Base-by-base conservation (phyloP, 202 grass and related monocot species). In the Carex sylvatica region DNA sequence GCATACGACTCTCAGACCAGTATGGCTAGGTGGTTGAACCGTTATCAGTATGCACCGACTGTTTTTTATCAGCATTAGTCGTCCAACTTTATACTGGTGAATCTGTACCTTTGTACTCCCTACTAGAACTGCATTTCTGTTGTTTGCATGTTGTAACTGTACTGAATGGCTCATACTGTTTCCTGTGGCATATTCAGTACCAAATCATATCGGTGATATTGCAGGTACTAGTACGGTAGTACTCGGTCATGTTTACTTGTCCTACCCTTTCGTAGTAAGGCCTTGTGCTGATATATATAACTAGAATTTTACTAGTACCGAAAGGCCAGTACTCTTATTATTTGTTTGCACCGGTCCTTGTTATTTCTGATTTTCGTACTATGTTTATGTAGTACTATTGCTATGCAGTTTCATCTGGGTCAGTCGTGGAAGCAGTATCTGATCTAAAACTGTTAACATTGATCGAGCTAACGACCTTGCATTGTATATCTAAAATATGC, bases 401-500 rank as follows among this genome's bases (percentile, higher is more conserved):
- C n/a, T 71, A 15, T 85, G 67, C 44, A 56, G 28, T 61, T 49
- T 74, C n/a, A 4, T 73, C 47, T 19, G 23, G 5, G 42, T 14
- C 14, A 68, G 70, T 74, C 22, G 28, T 53, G 19, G 30, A 9
- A 74, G 12, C 47, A 54, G 47, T n/a, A 20, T 36, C 67, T 16
- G 8, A 77, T 59, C 16, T 36, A 19, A 56, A 77, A 36, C 26
- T 59, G 53, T 38, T 58, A 36, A 33, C 30, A 46, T 59, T n/a
- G 18, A 36, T 36, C 33, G 8, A 77, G 74, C 53, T 77, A 22
- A 77, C 59, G 26, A 38, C 51, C 51, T 14, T 83, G 51, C 10
- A 88, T 15, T 53, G 1, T 64, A 26, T 83, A 46, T 85, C 40
- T 61, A 4, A n/a, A 59, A 55, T 53, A 14, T 92, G 89, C 88